Evolutionary conservation across 179 eudicot species (phyloP), one percentile per base, ranked within the genome.

Genomic region (Actinidia arguta): DNA sequence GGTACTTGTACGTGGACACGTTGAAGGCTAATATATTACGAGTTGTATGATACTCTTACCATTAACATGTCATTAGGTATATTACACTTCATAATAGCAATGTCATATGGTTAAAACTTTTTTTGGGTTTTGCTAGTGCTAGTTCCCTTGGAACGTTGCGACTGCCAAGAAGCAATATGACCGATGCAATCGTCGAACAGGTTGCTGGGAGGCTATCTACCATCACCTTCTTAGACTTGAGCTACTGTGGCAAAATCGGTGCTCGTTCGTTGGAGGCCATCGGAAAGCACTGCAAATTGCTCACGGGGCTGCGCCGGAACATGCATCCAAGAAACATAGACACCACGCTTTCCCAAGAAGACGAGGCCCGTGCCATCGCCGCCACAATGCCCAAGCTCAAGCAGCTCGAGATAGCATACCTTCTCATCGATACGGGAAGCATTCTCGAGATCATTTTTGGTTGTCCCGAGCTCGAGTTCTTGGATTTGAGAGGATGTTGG

Each of bases 401-500:
- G 83, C 90, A 88, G 14, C 97, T 94, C 1, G 94, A 92, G 84
- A 82, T 94, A 2, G 94, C 92, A 10, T 94, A 90, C 81, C 76
- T 91, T 42, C 89, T 81, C 13, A 69, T 94, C 12, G 85, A 90
- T 58, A 88, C 89, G 0, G 76, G 76, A 1, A 77, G 86, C 42
- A 90, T 93, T 54, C 85, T 90, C 4, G 91, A 92, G 86, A 93
- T 94, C 75, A 87, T 94, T 47, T 74, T 77, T 3, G 86, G 85
- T 20, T 94, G 97, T 68, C 83, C 78, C 0, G 78, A 90, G 50
- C 97, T 94, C 7, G 97, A 89, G 79, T 83, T 83, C 11, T 82
- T 94, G 85, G 98, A 94, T 81, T 44, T 94, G 78, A 89, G 97
- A 85, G 98, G 98, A 31, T 94, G 97, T 75, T 94, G 97, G 95